phyloP scores from a whole-genome alignment of 768 basidiomycete species.

The Myochromella boudieri region DNA sequence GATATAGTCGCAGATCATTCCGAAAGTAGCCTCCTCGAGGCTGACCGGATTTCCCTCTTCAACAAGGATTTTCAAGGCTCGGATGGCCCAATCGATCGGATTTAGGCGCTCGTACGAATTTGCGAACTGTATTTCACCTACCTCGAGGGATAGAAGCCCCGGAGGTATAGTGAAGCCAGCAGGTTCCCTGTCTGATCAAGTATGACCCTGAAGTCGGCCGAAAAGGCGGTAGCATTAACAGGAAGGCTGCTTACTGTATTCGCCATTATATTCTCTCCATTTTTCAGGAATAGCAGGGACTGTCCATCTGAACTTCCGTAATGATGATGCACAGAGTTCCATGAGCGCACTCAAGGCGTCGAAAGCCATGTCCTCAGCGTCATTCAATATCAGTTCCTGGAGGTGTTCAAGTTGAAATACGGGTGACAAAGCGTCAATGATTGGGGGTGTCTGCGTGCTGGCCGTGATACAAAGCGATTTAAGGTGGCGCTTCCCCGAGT shows the following conservation, averaged over 20 bases:
- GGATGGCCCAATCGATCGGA: background rate
- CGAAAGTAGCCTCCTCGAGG: conserved; percentile 1
- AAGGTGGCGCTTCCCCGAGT: background rate
- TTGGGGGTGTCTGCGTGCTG: background rate
- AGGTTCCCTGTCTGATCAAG: background rate
- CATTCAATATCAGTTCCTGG: background rate
- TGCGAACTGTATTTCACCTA: background rate
- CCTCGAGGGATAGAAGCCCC: background rate
- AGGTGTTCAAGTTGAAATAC: background rate
- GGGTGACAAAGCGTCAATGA: background rate
- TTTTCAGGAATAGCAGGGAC: no score
- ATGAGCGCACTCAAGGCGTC: background rate
- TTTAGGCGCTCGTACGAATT: background rate
- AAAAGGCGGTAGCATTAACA: background rate
- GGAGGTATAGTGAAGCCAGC: background rate
- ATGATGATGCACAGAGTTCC: background rate
- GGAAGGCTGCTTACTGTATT: no score
- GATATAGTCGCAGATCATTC: background rate
- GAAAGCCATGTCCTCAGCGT: background rate
- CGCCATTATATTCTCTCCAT: no score
- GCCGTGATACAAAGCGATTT: background rate
- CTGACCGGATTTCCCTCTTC: background rate
- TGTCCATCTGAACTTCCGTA: background rate
- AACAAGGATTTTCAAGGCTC: background rate
- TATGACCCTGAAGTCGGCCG: background rate